Evolutionary conservation across 345 rosid species (phyloP), one percentile per base, ranked within the genome.

Genomic region (Melaleuca quinquenervia): DNA sequence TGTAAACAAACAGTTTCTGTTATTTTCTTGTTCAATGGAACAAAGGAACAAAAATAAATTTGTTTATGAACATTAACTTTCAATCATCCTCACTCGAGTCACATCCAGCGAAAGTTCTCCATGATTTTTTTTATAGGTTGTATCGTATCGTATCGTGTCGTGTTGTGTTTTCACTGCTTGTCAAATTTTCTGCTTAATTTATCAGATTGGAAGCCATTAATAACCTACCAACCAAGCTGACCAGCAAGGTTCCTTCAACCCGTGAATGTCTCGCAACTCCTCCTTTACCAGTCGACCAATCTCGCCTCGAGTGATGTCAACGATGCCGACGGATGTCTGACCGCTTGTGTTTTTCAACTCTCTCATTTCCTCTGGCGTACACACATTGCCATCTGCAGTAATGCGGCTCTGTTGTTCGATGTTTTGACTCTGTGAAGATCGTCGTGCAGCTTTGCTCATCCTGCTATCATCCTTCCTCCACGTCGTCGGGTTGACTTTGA

Each of bases 61-160:
- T n/a, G n/a, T n/a, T n/a, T n/a, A n/a, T n/a, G n/a, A n/a, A n/a
- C n/a, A n/a, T n/a, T n/a, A n/a, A n/a, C n/a, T n/a, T n/a, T n/a
- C n/a, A n/a, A n/a, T 0, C 6, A 58, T 26, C 18, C 70, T 13
- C 0, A 0, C n/a, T n/a, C 3, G 7, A n/a, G 32, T n/a, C 64
- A 11, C 4, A 0, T 58, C 64, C 32, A 6, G 36, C n/a, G 1
- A 0, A 2, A 58, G 6, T 12, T 58, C 14, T n/a, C 36, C 6
- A n/a, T 13, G 14, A 11, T 6, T 12, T 41, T 41, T 58, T 58
- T 58, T 12, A n/a, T 58, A n/a, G 4, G 32, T 58, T 32, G n/a
- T 58, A 44, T 62, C 9, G 8, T 16, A 7, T n/a, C n/a, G n/a
- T n/a, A n/a, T n/a, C n/a, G n/a, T n/a, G n/a, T 3, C 41, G 2